Evolutionary conservation across 192 early-diverging fungal species (phyloP), one percentile per base, ranked within the genome.

Genomic region (Entomortierella chlamydospora): DNA sequence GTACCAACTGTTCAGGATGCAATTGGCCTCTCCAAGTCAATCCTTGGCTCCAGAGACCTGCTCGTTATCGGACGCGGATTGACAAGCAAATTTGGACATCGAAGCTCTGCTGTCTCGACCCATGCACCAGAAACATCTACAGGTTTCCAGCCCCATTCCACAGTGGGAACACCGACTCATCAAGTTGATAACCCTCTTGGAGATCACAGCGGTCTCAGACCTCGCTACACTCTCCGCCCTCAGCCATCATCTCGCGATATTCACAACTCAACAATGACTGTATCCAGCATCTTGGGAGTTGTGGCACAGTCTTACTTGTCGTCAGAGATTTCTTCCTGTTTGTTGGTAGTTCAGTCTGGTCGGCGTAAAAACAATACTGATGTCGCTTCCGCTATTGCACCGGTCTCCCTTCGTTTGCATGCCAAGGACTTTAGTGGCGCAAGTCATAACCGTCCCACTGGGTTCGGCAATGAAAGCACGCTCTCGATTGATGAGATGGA

Each of bases 41-140:
- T 74, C 13, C 72, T 87, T 26, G 69, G 80, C 10, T 51, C 83
- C 22, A 78, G 85, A 52, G 88, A 89, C 68, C 68, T 87, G 20
- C 52, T 89, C 15, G 81, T 89, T 0, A 43, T 88, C 12, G 87
- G 87, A 20, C 78, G 83, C 26, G 74, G 76, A 20, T 61, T 43
- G 17, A 67, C 66, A 20, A 39, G 15, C 56, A 79, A 67, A 17
- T 2, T 37, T 45, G 77, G 73, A 23, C 64, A 47, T 1, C 37
- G 42, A 30, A 49, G 60, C 53, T 42, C 53, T 29, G 60, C 57
- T 25, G 59, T 42, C 20, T 52, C 60, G 9, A 61, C 23, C 12
- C 57, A 79, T 13, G 18, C 68, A 20, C 30, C 49, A 8, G 76
- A 78, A 8, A 50, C 18, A 4, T 20, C 50, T 29, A 23, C 70